Conservation (phyloP, 2,329 filamentous ascomycete species). For the Sporothrix luriei region DNA sequence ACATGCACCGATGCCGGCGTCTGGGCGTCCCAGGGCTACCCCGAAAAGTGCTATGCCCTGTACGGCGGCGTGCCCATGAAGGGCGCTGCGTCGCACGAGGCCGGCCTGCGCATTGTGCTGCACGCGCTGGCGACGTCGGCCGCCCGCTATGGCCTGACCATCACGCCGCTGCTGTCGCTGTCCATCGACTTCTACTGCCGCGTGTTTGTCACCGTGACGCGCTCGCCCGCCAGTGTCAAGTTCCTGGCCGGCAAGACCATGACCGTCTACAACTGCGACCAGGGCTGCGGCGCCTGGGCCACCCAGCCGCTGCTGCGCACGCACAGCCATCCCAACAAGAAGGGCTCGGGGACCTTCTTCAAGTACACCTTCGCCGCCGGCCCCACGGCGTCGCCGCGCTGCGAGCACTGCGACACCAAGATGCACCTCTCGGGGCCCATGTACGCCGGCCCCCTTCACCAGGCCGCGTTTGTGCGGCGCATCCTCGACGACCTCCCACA, state of each 20-base stretch:
- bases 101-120: constrained; percentile 81
- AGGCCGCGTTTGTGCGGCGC: constrained; percentile 75
- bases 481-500: constrained; percentile 73
- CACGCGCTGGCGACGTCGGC: constrained; percentile 79
- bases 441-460: constrained; percentile 90
- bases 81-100: constrained; percentile 84
- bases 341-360: constrained; percentile 68
- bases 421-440: constrained; percentile 91
- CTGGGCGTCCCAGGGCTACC: constrained; percentile 91
- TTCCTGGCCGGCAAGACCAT: constrained; percentile 89
- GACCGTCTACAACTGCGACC: constrained; percentile 87
- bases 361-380: constrained; percentile 76
- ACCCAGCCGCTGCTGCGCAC: constrained; percentile 77
- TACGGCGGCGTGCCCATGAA: constrained; percentile 90
- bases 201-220: constrained; percentile 80
- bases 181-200: constrained; percentile 96
- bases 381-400: constrained; percentile 66
- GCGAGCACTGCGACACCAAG: constrained; percentile 81
- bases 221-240: constrained; percentile 83
- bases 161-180: constrained; percentile 87
- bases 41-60: constrained; percentile 90
- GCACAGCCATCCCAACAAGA: constrained; percentile 68
- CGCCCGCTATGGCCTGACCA: constrained; percentile 80
- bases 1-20: constrained; percentile 96
- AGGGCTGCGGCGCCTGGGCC: constrained; percentile 88